Evolutionary conservation across 352 stramenopile species (phyloP).

Genomic region (Albugo candida): DNA sequence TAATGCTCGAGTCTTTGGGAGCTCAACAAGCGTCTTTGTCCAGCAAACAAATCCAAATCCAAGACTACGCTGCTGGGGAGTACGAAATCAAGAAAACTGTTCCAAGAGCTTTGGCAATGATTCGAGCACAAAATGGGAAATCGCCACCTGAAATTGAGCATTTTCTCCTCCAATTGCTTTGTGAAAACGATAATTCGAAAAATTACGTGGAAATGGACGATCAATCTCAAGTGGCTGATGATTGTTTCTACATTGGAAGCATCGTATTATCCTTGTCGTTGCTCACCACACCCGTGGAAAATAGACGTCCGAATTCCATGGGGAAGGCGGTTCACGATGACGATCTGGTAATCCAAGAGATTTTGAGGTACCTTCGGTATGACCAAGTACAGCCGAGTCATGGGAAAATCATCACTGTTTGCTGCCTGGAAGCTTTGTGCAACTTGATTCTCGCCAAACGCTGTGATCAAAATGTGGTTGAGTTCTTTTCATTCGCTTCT

Average conservation of each 20-base stretch:
- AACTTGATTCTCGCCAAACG: slow-evolving; percentile 50
- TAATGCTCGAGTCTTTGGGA: slow-evolving; percentile 57
- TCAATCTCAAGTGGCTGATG: slow-evolving; percentile 60
- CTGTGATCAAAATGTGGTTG: slow-evolving; percentile 41
- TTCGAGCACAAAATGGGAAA: slow-evolving; percentile 59
- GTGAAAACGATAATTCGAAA: slow-evolving; percentile 77
- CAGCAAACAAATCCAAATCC: slow-evolving; percentile 70
- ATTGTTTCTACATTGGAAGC: slow-evolving; percentile 72
- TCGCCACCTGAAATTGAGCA: slow-evolving; percentile 57
- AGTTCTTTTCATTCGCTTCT: slow-evolving; percentile 53
- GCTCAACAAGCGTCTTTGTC: slow-evolving; percentile 61
- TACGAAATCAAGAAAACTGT: slow-evolving; percentile 81
- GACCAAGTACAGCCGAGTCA: slow-evolving; percentile 72
- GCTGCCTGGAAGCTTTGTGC: slow-evolving; percentile 59
- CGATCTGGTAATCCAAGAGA: slow-evolving; percentile 37
- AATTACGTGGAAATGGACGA: slow-evolving; percentile 80
- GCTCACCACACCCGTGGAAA: slow-evolving; percentile 8
- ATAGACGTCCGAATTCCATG: background rate
- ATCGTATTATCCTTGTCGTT: slow-evolving; percentile 55
- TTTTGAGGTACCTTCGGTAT: slow-evolving; percentile 63
- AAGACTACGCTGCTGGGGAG: slow-evolving; percentile 67
- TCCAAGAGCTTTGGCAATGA: slow-evolving; percentile 48
- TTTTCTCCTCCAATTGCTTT: slow-evolving; percentile 58
- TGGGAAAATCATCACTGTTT: slow-evolving; percentile 61
- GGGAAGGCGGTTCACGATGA: slow-evolving; percentile 6